Evolutionary conservation across 352 stramenopile genomes (phyloP), one percentile per base, ranked within the genome.

Genomic region (Phytophthora boehmeriae): DNA sequence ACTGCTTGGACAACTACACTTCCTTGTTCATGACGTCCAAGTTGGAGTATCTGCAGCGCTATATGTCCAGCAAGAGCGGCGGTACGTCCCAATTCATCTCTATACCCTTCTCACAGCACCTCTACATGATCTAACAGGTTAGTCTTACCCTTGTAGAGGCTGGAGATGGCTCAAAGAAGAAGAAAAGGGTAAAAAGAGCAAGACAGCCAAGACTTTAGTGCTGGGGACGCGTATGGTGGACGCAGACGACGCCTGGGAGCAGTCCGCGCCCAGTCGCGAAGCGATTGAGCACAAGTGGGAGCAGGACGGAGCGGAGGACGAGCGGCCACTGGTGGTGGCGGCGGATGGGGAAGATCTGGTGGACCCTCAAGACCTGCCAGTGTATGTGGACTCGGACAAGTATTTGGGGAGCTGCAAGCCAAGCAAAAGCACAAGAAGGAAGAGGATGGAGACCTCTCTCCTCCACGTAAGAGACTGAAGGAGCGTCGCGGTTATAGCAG

Each of bases 41-140:
- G 77, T 70, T 92, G 54, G 85, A 88, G 67, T 91, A 91, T 51
- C 47, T 93, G 39, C 81, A 92, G 80, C 80, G 81, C 28, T 93
- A 93, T 59, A 81, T 92, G 79, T 70, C 76, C 20, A 50, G 39
- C 30, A 44, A 57, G 38, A 56, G 58, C 38, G 56, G 55, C 27
- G 74, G 69, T 90, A 59, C 50, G 58, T 39, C 2, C 25, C 14
- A 9, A 27, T 19, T 5, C 19, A 28, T 5, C 38, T 68, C 20
- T 25, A 32, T n/a, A 4, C 1, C 11, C 19, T 25, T 19, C n/a
- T 41, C 54, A 25, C 22, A 6, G 16, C 54, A 30, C 46, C 63
- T 17, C 13, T 42, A 64, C 35, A 8, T 51, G 1, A 11, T 30
- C 25, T 65, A 27, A 42, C 46, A 32, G 19, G 2, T 13, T 51